These are phyloP conservation scores for Heritiera littoralis DNA, from an alignment of 345 rosid species.

Conservation along the genomic window DNA sequence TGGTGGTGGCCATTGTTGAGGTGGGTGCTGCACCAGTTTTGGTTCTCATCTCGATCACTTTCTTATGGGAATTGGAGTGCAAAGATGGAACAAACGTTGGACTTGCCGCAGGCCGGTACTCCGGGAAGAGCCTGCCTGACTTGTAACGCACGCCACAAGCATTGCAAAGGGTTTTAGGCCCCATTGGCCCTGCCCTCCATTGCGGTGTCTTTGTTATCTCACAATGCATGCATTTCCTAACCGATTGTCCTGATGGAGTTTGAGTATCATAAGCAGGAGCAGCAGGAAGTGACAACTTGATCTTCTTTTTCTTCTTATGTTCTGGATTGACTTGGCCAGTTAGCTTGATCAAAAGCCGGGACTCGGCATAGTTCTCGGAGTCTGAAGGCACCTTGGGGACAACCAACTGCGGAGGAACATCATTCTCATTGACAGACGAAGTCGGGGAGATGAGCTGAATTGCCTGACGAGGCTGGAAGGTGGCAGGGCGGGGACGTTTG, in stretches of 20 bases:
- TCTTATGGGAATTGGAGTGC: slow-evolving; percentile 98
- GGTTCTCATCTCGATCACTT: slow-evolving; percentile 88
- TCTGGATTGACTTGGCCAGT: slow-evolving; percentile 60
- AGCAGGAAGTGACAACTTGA: slow-evolving; percentile 49
- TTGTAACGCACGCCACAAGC: slow-evolving; percentile 97
- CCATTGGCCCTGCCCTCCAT: slow-evolving; percentile 99
- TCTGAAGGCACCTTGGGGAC: slow-evolving; percentile 42
- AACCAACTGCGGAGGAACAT: slow-evolving; percentile 20
- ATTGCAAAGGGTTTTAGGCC: slow-evolving; percentile 95
- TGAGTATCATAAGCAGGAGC: slow-evolving; percentile 37
- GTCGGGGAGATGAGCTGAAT: slow-evolving; percentile 52
- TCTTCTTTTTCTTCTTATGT: slow-evolving; percentile 76
- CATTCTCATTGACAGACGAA: slow-evolving; percentile 37
- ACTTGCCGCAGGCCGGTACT: slow-evolving; percentile 96
- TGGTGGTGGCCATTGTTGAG: slow-evolving; percentile 21
- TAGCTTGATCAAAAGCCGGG: slow-evolving; percentile 62
- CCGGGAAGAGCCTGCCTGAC: slow-evolving; percentile 96
- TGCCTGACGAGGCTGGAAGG: slow-evolving; percentile 54
- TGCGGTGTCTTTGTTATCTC: slow-evolving; percentile 97
- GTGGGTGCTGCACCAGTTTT: slow-evolving; percentile 32
- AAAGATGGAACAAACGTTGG: slow-evolving; percentile 88
- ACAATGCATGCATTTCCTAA: slow-evolving; percentile 93
- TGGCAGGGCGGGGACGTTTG: slow-evolving; percentile 88
- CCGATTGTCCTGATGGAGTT: slow-evolving; percentile 38
- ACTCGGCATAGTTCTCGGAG: slow-evolving; percentile 60